Evolutionary conservation across 108 stramenopile genomes (phyloP).

Genomic region (Cyclotella baltica): DNA sequence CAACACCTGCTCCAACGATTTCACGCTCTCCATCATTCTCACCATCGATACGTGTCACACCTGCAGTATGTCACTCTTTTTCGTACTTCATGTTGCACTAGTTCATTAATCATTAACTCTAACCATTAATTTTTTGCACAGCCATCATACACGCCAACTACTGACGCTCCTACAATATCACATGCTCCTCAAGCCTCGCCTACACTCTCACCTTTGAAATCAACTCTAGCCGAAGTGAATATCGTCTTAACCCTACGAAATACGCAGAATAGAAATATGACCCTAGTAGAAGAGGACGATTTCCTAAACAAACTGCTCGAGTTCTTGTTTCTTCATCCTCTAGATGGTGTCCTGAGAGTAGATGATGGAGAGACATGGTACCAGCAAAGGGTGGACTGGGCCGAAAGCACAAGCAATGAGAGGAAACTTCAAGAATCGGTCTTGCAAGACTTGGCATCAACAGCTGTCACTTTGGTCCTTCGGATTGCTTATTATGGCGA

Average conservation of each 20-base stretch:
- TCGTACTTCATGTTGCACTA: not conserved
- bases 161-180: not conserved
- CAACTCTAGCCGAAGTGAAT: not conserved
- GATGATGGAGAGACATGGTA: not conserved
- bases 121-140: not conserved
- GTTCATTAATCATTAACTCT: not conserved
- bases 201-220: not conserved
- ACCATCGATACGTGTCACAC: not conserved
- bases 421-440: not conserved
- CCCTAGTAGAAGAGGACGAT: not conserved
- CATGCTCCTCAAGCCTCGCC: not conserved
- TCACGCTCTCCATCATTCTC: not conserved
- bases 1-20: not conserved
- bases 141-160: constrained; percentile 3
- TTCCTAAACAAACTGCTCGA: not conserved
- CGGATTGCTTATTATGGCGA: not conserved
- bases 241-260: not conserved
- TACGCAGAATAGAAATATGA: not conserved
- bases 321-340: not conserved
- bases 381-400: not conserved
- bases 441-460: not conserved
- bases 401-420: no score
- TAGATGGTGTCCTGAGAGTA: not conserved
- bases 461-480: constrained; percentile 1
- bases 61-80: no score